These are phyloP conservation scores for Malassezia nana DNA, from an alignment of 1,284 basidiomycete genomes.

Conservation along the genomic window DNA sequence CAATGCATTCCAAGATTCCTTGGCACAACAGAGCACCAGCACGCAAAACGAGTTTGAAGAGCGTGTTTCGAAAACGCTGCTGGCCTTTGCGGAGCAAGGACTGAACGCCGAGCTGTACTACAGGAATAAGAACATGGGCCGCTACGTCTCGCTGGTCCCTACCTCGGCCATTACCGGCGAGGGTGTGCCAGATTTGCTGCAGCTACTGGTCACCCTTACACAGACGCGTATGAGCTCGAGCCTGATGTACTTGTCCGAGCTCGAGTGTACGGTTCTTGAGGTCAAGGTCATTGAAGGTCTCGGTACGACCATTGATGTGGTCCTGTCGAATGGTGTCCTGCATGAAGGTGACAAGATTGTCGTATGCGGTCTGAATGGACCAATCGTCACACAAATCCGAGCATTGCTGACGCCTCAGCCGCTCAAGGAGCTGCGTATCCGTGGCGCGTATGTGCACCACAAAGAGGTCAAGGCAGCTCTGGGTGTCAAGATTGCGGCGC, in stretches of 20 bases:
- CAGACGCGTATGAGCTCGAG: conserved; percentile 96
- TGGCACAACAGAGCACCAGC: conserved; percentile 69
- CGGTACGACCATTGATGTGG: conserved; percentile 95
- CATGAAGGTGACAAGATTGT: conserved; percentile 90
- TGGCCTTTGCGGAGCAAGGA: conserved; percentile 94
- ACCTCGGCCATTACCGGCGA: conserved; percentile 97
- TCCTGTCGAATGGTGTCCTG: conserved; percentile 88
- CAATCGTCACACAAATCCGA: conserved; percentile 88
- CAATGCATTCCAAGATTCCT: conserved; percentile 79
- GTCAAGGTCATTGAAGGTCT: conserved; percentile 98
- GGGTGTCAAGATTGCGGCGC: conserved; percentile 90
- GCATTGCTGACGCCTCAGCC: conserved; percentile 94
- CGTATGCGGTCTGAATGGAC: conserved; percentile 91
- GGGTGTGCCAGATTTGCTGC: conserved; percentile 99
- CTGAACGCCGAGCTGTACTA: conserved; percentile 92
- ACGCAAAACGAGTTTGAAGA: conserved; percentile 90
- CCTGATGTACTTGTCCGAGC: conserved; percentile 94
- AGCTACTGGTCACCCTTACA: conserved; percentile 91
- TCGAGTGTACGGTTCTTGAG: conserved; percentile 98
- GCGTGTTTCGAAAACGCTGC: conserved; percentile 69
- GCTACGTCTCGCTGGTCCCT: conserved; percentile 90
- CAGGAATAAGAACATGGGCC: conserved; percentile 90
- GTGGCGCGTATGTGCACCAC: conserved; percentile 96
- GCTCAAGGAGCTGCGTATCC: conserved; percentile 86
- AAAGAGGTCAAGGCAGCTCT: conserved; percentile 96